Base-by-base conservation (phyloP, 2,329 filamentous ascomycete species). In the Seiridium cupressi region DNA sequence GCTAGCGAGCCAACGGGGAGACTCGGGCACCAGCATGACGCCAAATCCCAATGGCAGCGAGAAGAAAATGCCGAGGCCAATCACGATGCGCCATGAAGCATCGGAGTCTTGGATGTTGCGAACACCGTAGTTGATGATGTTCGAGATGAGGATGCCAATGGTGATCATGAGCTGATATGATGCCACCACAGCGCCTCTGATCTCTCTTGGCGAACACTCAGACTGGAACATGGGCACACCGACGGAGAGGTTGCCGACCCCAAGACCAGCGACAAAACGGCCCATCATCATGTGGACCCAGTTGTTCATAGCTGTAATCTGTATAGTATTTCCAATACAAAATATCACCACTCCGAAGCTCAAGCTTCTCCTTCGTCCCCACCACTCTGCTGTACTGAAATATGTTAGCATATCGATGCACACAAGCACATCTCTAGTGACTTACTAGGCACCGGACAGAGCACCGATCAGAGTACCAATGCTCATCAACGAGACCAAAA, bases 141-240 rank as follows among this genome's bases (percentile, higher is more conserved):
- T 83, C 58, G 82, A 77, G 26, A 82, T 70, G 57, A 86, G 84
- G 63, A 91, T 90, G 40, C 89, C 89, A 35, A 90, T 77, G 0
- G 88, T 91, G 71, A 91, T 89, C 76, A 90, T 87, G 13, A 91
- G 83, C 74, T 91, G 89, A 73, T 91, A 91, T n/a, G 83, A 86
- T 4, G 83, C 80, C n/a, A 89, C 84, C 48, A 89, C 82, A 40
- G 84, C 82, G 65, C 86, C 87, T 65, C 87, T 84, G 62, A 89
- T 87, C 66, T 85, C 80, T 18, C 81, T 79, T 3, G 87, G 87
- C 1, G 84, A 80, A 57, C 80, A 85, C 69, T 90, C 87, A 46
- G 84, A 84, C 72, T 89, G 86, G 72, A 86, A 89, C 80, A 89
- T 86, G 60, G 87, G 87, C 2, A 89, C 85, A 42, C 85, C 79